Evolutionary conservation across 2,329 filamentous ascomycete species (phyloP), one percentile per base, ranked within the genome.

Genomic region (Diplodia mutila): DNA sequence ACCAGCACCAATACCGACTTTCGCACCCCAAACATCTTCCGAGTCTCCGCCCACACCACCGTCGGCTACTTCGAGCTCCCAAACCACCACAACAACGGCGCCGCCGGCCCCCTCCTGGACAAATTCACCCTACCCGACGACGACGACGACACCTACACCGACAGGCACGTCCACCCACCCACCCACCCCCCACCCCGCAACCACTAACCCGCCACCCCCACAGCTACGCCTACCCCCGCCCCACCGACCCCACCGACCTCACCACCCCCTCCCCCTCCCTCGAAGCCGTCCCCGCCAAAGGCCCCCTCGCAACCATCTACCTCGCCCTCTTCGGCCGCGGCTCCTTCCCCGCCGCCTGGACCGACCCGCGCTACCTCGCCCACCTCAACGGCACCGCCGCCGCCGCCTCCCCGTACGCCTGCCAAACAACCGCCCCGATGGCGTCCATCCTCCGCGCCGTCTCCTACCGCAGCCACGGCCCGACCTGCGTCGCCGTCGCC

Each of bases 61-160:
- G n/a, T 63, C 16, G 59, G 59, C n/a, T 63, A 63, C 39, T 63
- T 49, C 23, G 59, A 63, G 32, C 59, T 63, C 5, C 59, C 37
- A 0, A 63, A 32, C 6, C 29, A 63, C 23, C 27, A 49, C 23
- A 63, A 49, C 37, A 6, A 25, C 14, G 48, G 29, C 9, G 21
- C 9, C 18, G 5, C n/a, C 8, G 59, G 59, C 23, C 59, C 59
- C 21, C 37, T 63, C 8, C 39, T 49, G 9, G 59, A 42, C 1
- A 49, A 21, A 42, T 16, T 18, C 34, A 25, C 34, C 5, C 14
- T 46, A 5, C 21, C n/a, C 8, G 32, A 52, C 23, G 23, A 29
- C 1, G 34, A 34, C 32, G 32, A 34, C 32, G n/a, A n/a, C n/a
- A 25, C 23, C 23, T 9, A 29, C 7, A 14, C 6, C 8, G 14